A percentile compares a stretch with the other conserved stretches of the same genome.
Evolutionary conservation across 176 grass and related monocot genomes (phyloP).

Genomic region (Thalia dealbata): DNA sequence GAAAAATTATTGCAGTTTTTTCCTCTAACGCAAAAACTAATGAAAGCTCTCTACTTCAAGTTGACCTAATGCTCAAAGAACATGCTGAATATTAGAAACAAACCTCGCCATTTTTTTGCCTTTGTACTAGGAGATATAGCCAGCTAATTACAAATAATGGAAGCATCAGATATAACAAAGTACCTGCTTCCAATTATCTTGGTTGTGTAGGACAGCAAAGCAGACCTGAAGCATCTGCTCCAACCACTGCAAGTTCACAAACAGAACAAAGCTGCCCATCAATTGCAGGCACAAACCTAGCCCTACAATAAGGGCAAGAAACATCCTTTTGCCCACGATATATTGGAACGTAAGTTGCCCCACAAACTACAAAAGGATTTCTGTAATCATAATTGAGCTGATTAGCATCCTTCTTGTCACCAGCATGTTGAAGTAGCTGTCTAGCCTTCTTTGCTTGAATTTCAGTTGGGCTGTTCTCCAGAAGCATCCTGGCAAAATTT

Average conservation of each 20-base stretch:
- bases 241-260: slow-evolving; percentile 63
- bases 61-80: background rate
- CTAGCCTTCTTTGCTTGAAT: slow-evolving; percentile 67
- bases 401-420: slow-evolving; percentile 37
- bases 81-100: too few relatives aligned
- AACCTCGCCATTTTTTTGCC: background rate
- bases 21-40: background rate
- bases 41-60: slow-evolving; percentile 1
- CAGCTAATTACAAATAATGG: slow-evolving; percentile 14
- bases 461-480: slow-evolving; percentile 71
- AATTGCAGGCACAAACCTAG: slow-evolving; percentile 46
- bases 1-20: too few relatives aligned
- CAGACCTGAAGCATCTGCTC: slow-evolving; percentile 71
- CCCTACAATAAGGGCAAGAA: slow-evolving; percentile 73
- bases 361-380: slow-evolving; percentile 93
- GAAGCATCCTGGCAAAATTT: slow-evolving; percentile 80
- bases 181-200: slow-evolving; percentile 48
- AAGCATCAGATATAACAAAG: slow-evolving; percentile 22
- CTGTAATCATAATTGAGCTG: slow-evolving; percentile 86
- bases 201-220: slow-evolving; percentile 68
- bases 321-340: slow-evolving; percentile 95
- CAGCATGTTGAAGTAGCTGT: slow-evolving; percentile 53
- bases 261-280: slow-evolving; percentile 88
- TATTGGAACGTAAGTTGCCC: slow-evolving; percentile 68
- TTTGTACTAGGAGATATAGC: slow-evolving; percentile 9